Base-by-base conservation (phyloP, 805 yeast genomes). In the Saccharomycopsis selenospora region DNA sequence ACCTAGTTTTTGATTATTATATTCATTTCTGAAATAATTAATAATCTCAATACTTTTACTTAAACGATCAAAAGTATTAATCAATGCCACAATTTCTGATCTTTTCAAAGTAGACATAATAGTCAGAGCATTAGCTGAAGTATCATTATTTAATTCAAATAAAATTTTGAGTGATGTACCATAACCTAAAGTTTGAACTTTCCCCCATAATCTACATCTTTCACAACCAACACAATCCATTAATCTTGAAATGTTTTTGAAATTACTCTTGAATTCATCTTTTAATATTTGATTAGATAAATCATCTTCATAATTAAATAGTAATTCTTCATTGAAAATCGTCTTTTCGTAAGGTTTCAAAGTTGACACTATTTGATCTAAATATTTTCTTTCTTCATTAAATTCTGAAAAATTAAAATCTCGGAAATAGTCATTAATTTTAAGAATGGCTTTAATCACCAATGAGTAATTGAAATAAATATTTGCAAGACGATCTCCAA, bases 181-280 rank as follows among this genome's bases (percentile, higher is more conserved):
- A 64, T 93, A 93, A 18, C 99, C 99, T 13, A 93, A 87, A 1
- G 95, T 88, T 69, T 93, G 99, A 26, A 93, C 77, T 65, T 93
- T 93, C 7, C 99, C 99, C 99, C 99, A 93, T 66, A 93, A 71
- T 59, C 97, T 77, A 65, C 99, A 93, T 61, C 97, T 75, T 63
- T 93, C 99, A 70, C 99, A 93, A 33, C 96, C 97, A 36, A 93
- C 98, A 69, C 99, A 93, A 64, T 91, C 96, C 97, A 93, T 93
- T 40, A 93, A 79, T 45, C 86, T 82, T 18, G 95, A 82, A 22
- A 93, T 95, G 62, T 93, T 93, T 60, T 80, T 82, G 65, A 93
- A 95, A 46, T 95, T 82, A 33, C 76, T 66, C 53, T 91, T 76
- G 68, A 93, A 90, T 58, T 93, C 98, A 54, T 82, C 82, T 59